Base-by-base conservation (phyloP, 768 basidiomycete species). In the Rhizopogon vulgaris region DNA sequence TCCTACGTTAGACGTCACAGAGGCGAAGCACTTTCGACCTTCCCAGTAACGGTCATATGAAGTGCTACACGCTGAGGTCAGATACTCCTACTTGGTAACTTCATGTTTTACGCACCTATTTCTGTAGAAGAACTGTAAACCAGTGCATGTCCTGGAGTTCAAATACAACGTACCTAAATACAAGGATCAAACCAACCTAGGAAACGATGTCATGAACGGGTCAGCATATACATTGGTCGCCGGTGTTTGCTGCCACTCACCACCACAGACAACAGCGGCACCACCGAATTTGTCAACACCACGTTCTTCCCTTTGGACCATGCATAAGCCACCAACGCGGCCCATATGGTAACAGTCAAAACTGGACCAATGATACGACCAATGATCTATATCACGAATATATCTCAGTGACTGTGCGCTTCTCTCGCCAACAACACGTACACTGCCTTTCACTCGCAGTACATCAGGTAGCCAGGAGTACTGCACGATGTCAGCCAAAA, bases 401-500 rank as follows among this genome's bases (percentile, higher is more conserved):
- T 12, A 15, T 41, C 47, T 17, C 14, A 27, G 38, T 52, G 32
- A 63, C 54, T 52, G 38, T 32, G 34, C 41, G n/a, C 37, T 48
- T 36, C 45, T 34, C 17, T 40, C 24, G 18, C 45, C 38, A 43
- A 15, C 41, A 30, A 28, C 24, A 73, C 84, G 59, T 65, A 91
- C 88, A 57, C 86, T 90, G 58, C 89, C 87, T 74, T 91, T 83
- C 56, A 93, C 51, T 38, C 91, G 80, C 40, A 94, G 73, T 17
- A 94, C 88, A 67, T 94, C 92, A 2, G 91, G 89, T 11, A 94
- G 72, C 91, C 92, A 94, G 14, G 88, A 89, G 64, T 90, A 91
- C 87, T 90, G 52, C 17, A 48, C 18, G 14, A 22, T 9, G 30
- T 46, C 30, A 22, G 30, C 8, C 27, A 51, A 32, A 15, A 10